Conservation (phyloP, 306 rosid genomes). For the Glycine latifolia region DNA sequence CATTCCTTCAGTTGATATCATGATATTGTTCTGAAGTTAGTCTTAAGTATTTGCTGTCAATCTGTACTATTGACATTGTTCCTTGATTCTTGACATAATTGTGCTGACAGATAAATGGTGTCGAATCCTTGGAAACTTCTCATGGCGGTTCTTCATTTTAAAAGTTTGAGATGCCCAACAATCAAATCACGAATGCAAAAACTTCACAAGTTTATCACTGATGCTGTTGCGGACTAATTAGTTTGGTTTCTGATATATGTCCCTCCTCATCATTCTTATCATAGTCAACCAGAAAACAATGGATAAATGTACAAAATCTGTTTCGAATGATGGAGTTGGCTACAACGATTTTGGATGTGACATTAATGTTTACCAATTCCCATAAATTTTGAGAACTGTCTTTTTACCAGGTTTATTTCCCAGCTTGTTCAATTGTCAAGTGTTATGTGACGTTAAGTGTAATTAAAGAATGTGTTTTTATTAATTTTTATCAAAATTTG, state of each 20-base stretch:
- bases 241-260: background rate
- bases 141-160: background rate
- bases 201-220: background rate
- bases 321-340: conserved; percentile 5
- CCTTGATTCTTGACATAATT: conserved; percentile 10
- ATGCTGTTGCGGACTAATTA: background rate
- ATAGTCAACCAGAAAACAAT: background rate
- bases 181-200: conserved; percentile 3
- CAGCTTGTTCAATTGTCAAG: background rate
- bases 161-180: conserved; percentile 28
- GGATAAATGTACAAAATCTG: conserved; percentile 2
- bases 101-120: conserved; percentile 11
- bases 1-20: conserved; percentile 19
- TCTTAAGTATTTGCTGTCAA: conserved; percentile 12
- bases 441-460: background rate
- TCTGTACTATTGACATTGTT: conserved; percentile 19
- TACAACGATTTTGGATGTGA: background rate
- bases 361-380: background rate
- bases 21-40: conserved; percentile 17
- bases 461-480: no score
- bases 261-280: background rate
- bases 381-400: background rate
- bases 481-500: no score
- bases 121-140: conserved; percentile 19
- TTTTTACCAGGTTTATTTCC: background rate